Evolutionary conservation across 441 rosid genomes (phyloP).

Genomic region (Pelargonium citronellum): DNA sequence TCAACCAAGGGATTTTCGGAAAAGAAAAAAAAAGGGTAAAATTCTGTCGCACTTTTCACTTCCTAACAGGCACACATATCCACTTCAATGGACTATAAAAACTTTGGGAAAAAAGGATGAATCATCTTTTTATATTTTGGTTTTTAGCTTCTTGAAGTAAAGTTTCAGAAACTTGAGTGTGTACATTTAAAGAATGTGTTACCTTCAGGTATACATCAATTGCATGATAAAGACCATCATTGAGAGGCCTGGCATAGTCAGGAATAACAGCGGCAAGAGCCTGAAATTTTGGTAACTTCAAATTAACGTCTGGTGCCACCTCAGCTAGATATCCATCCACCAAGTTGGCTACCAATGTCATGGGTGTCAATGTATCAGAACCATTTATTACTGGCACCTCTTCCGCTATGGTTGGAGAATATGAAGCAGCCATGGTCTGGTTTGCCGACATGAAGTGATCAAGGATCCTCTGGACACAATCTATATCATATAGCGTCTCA

Average conservation of each 20-base stretch:
- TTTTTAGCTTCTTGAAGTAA: neutral
- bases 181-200: constrained; percentile 6
- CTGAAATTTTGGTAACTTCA: constrained; percentile 67
- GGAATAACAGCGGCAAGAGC: constrained; percentile 68
- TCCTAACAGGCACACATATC: neutral
- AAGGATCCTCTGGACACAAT: constrained; percentile 79
- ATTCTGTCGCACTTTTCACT: neutral
- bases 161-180: neutral
- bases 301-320: constrained; percentile 86
- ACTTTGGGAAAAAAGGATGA: neutral
- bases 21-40: neutral
- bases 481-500: constrained; percentile 78
- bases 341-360: constrained; percentile 62
- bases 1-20: neutral
- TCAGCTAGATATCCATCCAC: constrained; percentile 79
- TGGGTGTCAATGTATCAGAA: constrained; percentile 47
- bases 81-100: neutral
- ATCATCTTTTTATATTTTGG: neutral
- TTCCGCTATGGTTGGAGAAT: constrained; percentile 26
- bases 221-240: constrained; percentile 88
- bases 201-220: constrained; percentile 88
- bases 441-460: constrained; percentile 59
- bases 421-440: constrained; percentile 17
- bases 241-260: constrained; percentile 67
- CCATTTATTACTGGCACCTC: constrained; percentile 44